These are phyloP conservation scores for Pseudogymnoascus sp. DNA, from an alignment of 2,329 filamentous ascomycete species.

Conservation along the genomic window DNA sequence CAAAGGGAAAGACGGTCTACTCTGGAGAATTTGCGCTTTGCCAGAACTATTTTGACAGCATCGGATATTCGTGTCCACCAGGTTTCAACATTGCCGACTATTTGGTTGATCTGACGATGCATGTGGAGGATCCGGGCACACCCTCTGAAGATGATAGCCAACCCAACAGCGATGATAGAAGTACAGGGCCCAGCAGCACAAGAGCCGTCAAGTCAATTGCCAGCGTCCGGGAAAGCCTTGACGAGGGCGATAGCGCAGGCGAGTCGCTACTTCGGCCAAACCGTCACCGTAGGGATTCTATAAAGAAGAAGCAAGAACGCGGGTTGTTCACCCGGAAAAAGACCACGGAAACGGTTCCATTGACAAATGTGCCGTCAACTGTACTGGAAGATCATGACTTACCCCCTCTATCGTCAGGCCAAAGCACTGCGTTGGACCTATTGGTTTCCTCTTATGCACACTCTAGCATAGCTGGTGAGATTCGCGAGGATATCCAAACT, in stretches of 20 bases:
- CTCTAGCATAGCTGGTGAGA: slow-evolving; percentile 68
- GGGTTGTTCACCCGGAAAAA: slow-evolving; percentile 84
- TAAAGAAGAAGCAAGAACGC: slow-evolving; percentile 79
- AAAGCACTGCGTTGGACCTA: slow-evolving; percentile 70
- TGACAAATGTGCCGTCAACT: slow-evolving; percentile 44
- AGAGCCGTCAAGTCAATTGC: slow-evolving; percentile 84
- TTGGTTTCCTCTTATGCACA: slow-evolving; percentile 68
- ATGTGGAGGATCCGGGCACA: slow-evolving; percentile 59
- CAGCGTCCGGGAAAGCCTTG: slow-evolving; percentile 68
- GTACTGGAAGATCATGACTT: slow-evolving; percentile 65
- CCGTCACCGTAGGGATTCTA: slow-evolving; percentile 67
- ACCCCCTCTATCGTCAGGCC: slow-evolving; percentile 49
- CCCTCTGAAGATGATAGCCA: slow-evolving; percentile 48
- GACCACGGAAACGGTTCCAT: slow-evolving; percentile 53
- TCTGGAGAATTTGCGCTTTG: slow-evolving; percentile 85
- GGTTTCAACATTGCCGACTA: slow-evolving; percentile 99
- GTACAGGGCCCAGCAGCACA: slow-evolving; percentile 77
- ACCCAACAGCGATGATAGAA: slow-evolving; percentile 53
- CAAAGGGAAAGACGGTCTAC: slow-evolving; percentile 83
- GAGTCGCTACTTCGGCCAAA: slow-evolving; percentile 59
- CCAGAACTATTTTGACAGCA: slow-evolving; percentile 83
- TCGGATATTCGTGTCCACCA: slow-evolving; percentile 87
- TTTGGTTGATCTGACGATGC: slow-evolving; percentile 95
- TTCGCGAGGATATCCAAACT: slow-evolving; percentile 70
- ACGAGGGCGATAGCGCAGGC: slow-evolving; percentile 54